phyloP scores from a whole-genome alignment of 2,329 filamentous ascomycete species.

The Colletotrichum godetiae region DNA sequence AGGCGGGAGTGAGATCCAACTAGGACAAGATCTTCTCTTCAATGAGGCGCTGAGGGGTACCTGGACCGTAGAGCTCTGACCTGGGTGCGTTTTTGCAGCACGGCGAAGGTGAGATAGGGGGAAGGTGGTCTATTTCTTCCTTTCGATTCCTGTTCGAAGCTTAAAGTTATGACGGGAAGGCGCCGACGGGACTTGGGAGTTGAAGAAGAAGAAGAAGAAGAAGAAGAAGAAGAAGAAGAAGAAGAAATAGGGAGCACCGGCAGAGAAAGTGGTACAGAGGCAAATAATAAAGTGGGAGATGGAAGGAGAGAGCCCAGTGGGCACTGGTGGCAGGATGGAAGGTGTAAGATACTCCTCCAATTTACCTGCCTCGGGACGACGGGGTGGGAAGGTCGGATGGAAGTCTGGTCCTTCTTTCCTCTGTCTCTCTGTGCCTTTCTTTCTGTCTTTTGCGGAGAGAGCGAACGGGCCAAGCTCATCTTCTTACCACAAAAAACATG shows the following conservation, averaged over 20 bases:
- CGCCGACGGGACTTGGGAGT: background rate
- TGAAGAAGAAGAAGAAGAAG: background rate
- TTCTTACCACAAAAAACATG: background rate
- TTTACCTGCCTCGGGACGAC: background rate
- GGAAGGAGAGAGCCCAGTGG: background rate
- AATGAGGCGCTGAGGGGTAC: background rate
- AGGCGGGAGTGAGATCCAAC: conserved; percentile 18
- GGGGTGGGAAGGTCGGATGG: background rate
- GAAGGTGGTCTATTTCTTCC: background rate
- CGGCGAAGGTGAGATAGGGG: conserved; percentile 7
- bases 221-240: background rate
- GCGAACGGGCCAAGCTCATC: background rate
- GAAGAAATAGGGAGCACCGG: background rate
- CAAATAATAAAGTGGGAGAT: background rate
- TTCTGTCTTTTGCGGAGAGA: background rate
- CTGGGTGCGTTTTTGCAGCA: background rate
- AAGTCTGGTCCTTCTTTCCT: background rate
- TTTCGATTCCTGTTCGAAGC: background rate
- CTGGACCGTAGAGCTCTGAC: background rate
- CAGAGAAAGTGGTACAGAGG: background rate
- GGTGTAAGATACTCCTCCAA: background rate
- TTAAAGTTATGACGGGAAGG: background rate
- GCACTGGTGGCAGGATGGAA: background rate
- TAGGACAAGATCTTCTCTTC: conserved; percentile 1
- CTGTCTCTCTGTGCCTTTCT: background rate